phyloP scores from a whole-genome alignment of 139 green algal genomes.

The Picochlorum sp. region DNA sequence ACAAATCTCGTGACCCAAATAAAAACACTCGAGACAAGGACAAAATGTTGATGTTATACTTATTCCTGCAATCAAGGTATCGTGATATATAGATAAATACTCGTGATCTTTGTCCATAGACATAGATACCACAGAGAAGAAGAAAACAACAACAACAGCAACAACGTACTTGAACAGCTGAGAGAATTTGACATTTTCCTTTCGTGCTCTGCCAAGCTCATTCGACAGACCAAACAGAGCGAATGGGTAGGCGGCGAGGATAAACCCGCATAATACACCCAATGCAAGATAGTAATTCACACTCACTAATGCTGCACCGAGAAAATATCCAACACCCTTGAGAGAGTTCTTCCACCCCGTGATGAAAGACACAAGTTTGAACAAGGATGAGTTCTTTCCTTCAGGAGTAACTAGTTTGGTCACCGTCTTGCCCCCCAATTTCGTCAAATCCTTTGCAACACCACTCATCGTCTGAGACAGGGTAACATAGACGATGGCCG shows the following conservation, averaged over 20 bases:
- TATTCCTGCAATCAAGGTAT: constrained; percentile 7
- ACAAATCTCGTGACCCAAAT: constrained; percentile 68
- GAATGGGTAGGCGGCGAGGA: constrained; percentile 65
- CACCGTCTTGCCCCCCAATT: constrained; percentile 80
- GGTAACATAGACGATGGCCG: constrained; percentile 63
- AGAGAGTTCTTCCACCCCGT: constrained; percentile 79
- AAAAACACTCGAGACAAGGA: constrained; percentile 59
- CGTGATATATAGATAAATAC: not conserved
- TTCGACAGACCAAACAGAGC: constrained; percentile 42
- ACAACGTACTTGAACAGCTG: constrained; percentile 40
- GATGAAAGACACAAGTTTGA: constrained; percentile 77
- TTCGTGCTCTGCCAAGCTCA: constrained; percentile 49
- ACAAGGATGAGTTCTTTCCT: constrained; percentile 56
- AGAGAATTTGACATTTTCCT: constrained; percentile 58
- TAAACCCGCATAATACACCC: constrained; percentile 48
- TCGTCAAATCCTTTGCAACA: constrained; percentile 81
- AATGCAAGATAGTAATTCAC: constrained; percentile 66
- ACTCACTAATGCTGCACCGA: constrained; percentile 58
- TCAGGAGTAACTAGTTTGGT: constrained; percentile 80
- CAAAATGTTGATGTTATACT: constrained; percentile 68
- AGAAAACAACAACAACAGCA: not conserved
- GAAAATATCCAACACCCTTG: constrained; percentile 77
- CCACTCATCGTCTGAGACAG: constrained; percentile 63
- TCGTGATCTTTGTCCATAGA: not conserved
- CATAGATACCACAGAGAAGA: not conserved